Base-by-base conservation (phyloP, 2,329 filamentous ascomycete genomes). In the Scedosporium apiospermum region DNA sequence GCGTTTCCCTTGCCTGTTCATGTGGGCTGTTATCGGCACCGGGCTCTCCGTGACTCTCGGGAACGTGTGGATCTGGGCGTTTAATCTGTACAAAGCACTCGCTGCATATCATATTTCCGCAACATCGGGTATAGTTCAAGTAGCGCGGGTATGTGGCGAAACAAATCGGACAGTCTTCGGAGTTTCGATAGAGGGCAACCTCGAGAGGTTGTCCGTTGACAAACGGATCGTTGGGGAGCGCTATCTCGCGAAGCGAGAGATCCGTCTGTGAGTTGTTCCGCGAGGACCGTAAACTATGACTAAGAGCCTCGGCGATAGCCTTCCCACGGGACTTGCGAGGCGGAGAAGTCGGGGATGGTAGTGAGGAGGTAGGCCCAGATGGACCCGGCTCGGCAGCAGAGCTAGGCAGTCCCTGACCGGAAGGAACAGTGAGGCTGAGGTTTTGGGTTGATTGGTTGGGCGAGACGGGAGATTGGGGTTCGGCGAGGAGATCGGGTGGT, bases 1-100 rank as follows among this genome's bases (percentile, higher is more conserved):
- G 60, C 2, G 66, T 64, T 44, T 61, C 60, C 6, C 42, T 62
- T 10, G 60, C 7, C 44, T 63, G 67, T 34, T 66, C 62, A 64
- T 71, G 65, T 23, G 70, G 67, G 14, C 2, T 44, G 41, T 26
- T 21, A 41, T 74, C 69, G 9, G 72, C 69, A 61, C 74, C 68
- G 18, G 73, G 74, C 58, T 83, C 77, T n/a, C 80, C 82, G 64
- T 82, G 79, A 70, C 95, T 90, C 72, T 96, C 91, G 1, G 91
- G 91, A 46, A 92, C 86, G 72, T 97, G 91, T 9, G 92, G 93
- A 66, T 99, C 93, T 3, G 92, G 88, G 51, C 95, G 86, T 73
- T 97, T 98, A 72, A 99, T 99, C 74, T 99, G 95, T 3, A 99
- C 95, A 70, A 99, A 99, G 74, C 95, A 99, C 76, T 99, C 95